A percentile compares a stretch with the other conserved stretches of the same genome.
phyloP scores from a whole-genome alignment of 495 filamentous ascomycete genomes.

The Ramalina peruviana region DNA sequence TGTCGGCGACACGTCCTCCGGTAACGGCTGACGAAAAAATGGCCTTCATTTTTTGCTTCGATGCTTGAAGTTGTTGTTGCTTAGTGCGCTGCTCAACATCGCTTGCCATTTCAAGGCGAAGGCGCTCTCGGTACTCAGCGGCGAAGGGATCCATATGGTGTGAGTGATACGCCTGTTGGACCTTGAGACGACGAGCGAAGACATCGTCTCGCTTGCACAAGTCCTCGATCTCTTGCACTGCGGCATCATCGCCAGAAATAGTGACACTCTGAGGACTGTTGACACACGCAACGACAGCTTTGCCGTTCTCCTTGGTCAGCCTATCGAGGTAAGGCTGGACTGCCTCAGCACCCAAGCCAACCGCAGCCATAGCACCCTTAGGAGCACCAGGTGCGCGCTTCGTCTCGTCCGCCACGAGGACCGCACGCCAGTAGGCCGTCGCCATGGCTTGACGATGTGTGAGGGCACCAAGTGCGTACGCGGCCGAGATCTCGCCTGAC shows the following conservation, averaged over 20 bases:
- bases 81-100: too few species aligned
- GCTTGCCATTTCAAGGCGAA: too few species aligned
- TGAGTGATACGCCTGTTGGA: conserved; percentile 40
- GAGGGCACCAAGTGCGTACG: conserved; percentile 35
- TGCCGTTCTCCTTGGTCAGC: conserved; percentile 1
- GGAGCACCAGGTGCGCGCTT: conserved; percentile 18
- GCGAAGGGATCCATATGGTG: conserved; percentile 31
- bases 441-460: conserved; percentile 7
- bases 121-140: background rate
- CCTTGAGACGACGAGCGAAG: conserved; percentile 35
- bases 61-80: too few species aligned
- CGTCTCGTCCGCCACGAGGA: background rate
- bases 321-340: conserved; percentile 11
- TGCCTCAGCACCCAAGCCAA: conserved; percentile 13
- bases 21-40: too few species aligned
- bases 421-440: conserved; percentile 21
- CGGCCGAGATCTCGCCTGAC: conserved; percentile 43
- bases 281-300: conserved; percentile 15
- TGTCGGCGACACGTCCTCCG: too few species aligned
- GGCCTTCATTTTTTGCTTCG: too few species aligned
- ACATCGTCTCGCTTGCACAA: conserved; percentile 12
- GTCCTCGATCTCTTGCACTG: conserved; percentile 9
- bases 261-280: conserved; percentile 22
- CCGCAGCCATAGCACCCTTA: conserved; percentile 20
- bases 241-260: conserved; percentile 14